Percentiles rank a stretch among this genome's conserved stretches.
These are phyloP conservation scores for Umbilicus rupestris DNA, from an alignment of 164 flowering plant species.

Conservation along the genomic window DNA sequence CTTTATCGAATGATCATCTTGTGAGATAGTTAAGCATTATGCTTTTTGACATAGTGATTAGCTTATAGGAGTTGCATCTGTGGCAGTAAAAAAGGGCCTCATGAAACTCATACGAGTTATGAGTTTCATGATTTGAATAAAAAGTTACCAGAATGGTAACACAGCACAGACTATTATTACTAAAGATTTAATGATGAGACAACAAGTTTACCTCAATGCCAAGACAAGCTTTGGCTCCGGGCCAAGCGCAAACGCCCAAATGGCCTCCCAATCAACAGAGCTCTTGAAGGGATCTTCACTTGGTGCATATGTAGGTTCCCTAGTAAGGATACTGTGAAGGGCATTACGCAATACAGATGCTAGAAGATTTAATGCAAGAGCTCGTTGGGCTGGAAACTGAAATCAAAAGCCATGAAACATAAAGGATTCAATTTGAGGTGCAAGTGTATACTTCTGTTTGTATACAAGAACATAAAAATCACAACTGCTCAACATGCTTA, in stretches of 20 bases:
- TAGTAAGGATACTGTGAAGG: conserved; percentile 24
- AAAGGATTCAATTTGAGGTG: not conserved
- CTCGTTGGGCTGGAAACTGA: conserved; percentile 88
- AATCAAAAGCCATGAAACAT: conserved; percentile 15
- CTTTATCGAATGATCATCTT: not conserved
- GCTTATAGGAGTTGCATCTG: not conserved
- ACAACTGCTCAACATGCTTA: not conserved
- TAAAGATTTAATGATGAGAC: not conserved
- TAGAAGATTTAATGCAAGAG: conserved; percentile 74
- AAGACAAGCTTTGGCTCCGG: conserved; percentile 95
- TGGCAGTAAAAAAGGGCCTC: not conserved
- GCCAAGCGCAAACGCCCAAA: conserved; percentile 95
- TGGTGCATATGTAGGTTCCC: conserved; percentile 20
- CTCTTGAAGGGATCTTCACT: conserved; percentile 13
- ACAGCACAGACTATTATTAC: not conserved
- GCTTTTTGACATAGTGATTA: not conserved
- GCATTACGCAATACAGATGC: conserved; percentile 66
- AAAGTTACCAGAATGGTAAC: not conserved
- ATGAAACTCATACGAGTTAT: too few relatives aligned
- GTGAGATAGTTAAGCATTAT: not conserved
- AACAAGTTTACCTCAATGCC: conserved; percentile 44
- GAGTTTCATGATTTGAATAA: not conserved
- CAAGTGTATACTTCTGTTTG: not conserved
- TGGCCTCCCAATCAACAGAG: conserved; percentile 73
- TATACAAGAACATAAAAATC: not conserved